These are phyloP conservation scores for bread wheat (Triticum aestivum) DNA, from an alignment of 176 grass and related monocot genomes.

Conservation along the genomic window IWGSC_CS_RefSeq_v2.1 NC_057809.1:387069713-387070212, in stretches of 20 bases:
- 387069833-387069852: not conserved
- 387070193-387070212: no score
- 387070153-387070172: no score
- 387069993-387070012: not conserved
- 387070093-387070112: no score
- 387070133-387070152: no score
- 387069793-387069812: slow-evolving; percentile 4
- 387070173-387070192: no score
- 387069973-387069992: not conserved
- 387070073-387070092: no score
- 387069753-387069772: not conserved
- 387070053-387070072: no score
- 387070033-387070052: no score
- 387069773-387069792: not conserved
- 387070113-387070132: no score
- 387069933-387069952: not conserved
- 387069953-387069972: not conserved
- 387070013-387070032: no score
- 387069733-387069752: not conserved
- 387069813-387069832: not conserved
- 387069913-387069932: slow-evolving; percentile 4
- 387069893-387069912: slow-evolving; percentile 9
- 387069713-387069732: not conserved
- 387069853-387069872: not conserved
- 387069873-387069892: slow-evolving; percentile 25